Evolutionary conservation across 441 rosid genomes (phyloP).

Genomic region (Corymbia citriodora): DNA sequence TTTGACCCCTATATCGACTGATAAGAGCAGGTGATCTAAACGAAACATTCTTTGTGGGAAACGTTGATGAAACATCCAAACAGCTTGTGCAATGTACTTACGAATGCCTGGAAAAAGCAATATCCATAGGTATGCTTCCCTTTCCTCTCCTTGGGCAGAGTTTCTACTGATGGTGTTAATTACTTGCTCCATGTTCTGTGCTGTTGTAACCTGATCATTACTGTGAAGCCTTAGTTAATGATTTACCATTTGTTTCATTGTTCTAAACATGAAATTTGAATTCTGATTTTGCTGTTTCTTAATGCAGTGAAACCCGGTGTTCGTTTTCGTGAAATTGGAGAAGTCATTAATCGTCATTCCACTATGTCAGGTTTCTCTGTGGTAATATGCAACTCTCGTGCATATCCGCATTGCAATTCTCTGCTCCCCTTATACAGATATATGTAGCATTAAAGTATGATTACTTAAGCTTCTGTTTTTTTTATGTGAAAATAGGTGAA

Average conservation of each 20-base stretch:
- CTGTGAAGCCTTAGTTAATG: neutral
- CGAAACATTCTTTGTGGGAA: conserved; percentile 93
- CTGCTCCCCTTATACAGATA: neutral
- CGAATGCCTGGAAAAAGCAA: conserved; percentile 91
- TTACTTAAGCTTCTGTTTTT: neutral
- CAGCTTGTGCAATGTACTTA: conserved; percentile 79
- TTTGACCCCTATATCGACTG: neutral
- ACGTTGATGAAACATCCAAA: conserved; percentile 81
- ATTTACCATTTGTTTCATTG: neutral
- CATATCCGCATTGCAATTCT: neutral
- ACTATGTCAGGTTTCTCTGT: conserved; percentile 88
- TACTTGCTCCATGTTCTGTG: neutral
- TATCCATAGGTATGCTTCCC: conserved; percentile 50
- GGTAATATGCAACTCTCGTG: conserved; percentile 41
- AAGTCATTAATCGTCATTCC: conserved; percentile 86
- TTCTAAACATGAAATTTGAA: neutral
- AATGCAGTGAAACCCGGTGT: conserved; percentile 86
- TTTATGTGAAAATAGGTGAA: conserved; percentile 53
- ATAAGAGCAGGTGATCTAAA: conserved; percentile 73
- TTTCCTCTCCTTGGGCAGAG: neutral
- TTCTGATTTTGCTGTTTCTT: neutral
- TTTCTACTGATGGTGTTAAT: neutral
- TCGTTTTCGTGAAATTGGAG: conserved; percentile 90
- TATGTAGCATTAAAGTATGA: neutral
- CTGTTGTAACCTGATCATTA: neutral